Conservation (phyloP, 179 eudicot species). For the Patellifolia procumbens region DNA sequence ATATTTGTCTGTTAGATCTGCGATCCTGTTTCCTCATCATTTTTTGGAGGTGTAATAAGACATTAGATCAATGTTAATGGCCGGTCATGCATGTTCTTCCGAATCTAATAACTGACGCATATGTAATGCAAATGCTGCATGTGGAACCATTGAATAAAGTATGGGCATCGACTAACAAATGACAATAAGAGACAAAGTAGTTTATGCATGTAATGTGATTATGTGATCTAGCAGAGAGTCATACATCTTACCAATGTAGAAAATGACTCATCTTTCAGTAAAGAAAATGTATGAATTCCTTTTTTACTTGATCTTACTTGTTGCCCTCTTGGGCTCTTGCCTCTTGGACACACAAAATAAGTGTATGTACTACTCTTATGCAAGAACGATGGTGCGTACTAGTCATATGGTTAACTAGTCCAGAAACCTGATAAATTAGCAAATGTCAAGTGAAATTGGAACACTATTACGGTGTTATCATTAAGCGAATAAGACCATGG, state of each 20-base stretch:
- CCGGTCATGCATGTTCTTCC: constrained; percentile 24
- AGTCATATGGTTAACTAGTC: too few species aligned
- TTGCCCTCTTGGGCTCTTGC: too few species aligned
- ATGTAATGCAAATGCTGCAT: constrained; percentile 19
- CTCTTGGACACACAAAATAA: too few species aligned
- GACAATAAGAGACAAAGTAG: background rate
- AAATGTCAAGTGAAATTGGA: too few species aligned
- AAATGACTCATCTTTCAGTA: background rate
- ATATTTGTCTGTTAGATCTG: constrained; percentile 9
- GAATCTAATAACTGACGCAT: constrained; percentile 19
- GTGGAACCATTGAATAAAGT: constrained; percentile 21
- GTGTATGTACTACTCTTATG: too few species aligned
- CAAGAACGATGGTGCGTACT: too few species aligned
- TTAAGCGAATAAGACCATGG: too few species aligned
- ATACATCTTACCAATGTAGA: background rate
- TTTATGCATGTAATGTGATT: background rate
- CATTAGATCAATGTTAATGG: background rate
- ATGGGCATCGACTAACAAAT: constrained; percentile 13
- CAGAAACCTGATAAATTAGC: too few species aligned
- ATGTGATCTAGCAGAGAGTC: background rate
- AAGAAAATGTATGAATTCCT: background rate
- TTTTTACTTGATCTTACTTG: too few species aligned
- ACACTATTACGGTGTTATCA: too few species aligned
- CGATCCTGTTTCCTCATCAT: constrained; percentile 3
- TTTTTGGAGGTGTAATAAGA: background rate